A percentile compares a stretch with the other conserved stretches of the same genome.
Conservation (phyloP, 352 stramenopile genomes). For the Pythium aquatile region DNA sequence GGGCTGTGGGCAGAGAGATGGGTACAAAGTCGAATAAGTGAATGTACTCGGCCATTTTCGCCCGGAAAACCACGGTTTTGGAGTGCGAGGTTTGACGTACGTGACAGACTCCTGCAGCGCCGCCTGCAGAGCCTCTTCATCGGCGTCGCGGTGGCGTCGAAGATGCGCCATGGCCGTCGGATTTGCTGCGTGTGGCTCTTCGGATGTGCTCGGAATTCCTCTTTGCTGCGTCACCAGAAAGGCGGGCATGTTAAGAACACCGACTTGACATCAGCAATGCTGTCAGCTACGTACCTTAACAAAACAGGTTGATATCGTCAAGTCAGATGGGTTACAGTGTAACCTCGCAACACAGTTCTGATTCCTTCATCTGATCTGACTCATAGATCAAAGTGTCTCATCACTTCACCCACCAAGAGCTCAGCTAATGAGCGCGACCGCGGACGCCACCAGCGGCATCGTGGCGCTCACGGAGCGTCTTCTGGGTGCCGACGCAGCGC, state of each 20-base stretch:
- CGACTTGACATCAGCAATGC: no score
- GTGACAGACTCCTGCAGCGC: slow-evolving; percentile 60
- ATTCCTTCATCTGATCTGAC: background rate
- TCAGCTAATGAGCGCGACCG: background rate
- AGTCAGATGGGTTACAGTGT: background rate
- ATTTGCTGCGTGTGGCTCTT: slow-evolving; percentile 17
- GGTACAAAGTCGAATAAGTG: background rate
- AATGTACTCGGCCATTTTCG: background rate
- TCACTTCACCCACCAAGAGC: background rate
- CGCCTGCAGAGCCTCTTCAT: slow-evolving; percentile 67
- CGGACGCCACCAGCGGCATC: background rate
- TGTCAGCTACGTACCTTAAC: no score
- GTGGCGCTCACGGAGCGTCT: slow-evolving; percentile 14
- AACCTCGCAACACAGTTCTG: background rate
- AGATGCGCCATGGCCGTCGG: slow-evolving; percentile 15
- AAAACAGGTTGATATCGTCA: background rate
- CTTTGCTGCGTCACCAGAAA: background rate
- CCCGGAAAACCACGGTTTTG: background rate
- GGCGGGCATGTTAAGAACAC: background rate
- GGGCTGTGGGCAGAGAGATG: slow-evolving; percentile 29
- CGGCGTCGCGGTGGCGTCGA: slow-evolving; percentile 45
- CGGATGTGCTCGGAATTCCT: slow-evolving; percentile 19
- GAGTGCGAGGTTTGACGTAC: slow-evolving; percentile 30
- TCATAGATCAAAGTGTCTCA: background rate
- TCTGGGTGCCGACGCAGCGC: background rate